Conservation (phyloP, 2,329 filamentous ascomycete genomes). For the Neoarthrinium moseri region DNA sequence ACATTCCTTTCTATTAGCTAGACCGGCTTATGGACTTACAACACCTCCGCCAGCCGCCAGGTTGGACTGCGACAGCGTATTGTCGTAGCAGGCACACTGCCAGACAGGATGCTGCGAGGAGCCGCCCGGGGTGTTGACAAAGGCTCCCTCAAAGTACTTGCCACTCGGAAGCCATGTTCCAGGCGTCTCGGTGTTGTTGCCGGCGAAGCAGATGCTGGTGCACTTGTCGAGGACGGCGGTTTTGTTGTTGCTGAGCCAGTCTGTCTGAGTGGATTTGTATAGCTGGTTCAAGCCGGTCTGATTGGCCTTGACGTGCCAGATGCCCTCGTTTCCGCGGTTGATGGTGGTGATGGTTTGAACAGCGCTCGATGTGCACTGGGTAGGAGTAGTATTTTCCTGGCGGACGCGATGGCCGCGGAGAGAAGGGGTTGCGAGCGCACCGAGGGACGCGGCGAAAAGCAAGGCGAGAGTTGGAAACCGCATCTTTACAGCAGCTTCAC, state of each 20-base stretch:
- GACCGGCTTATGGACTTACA: not conserved
- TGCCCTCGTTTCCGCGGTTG: constrained; percentile 6
- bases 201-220: constrained; percentile 2
- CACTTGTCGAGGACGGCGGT: constrained; percentile 1
- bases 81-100: constrained; percentile 6
- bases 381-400: not conserved
- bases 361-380: not conserved
- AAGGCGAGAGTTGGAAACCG: not conserved
- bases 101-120: not conserved
- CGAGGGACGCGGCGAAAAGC: not conserved
- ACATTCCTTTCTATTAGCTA: not conserved
- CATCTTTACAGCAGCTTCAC: no score
- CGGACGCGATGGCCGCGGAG: constrained; percentile 5
- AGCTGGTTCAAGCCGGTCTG: constrained; percentile 5
- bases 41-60: constrained; percentile 3
- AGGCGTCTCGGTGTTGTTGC: constrained; percentile 5
- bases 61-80: constrained; percentile 1
- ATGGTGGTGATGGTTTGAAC: constrained; percentile 5
- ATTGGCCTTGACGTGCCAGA: constrained; percentile 7
- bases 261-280: constrained; percentile 1
- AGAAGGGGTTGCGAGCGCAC: not conserved
- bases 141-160: constrained; percentile 6
- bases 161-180: constrained; percentile 9
- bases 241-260: constrained; percentile 5
- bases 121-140: constrained; percentile 9